These are phyloP conservation scores for Glycine soja DNA, from an alignment of 306 rosid genomes.

Conservation along the genomic window DNA sequence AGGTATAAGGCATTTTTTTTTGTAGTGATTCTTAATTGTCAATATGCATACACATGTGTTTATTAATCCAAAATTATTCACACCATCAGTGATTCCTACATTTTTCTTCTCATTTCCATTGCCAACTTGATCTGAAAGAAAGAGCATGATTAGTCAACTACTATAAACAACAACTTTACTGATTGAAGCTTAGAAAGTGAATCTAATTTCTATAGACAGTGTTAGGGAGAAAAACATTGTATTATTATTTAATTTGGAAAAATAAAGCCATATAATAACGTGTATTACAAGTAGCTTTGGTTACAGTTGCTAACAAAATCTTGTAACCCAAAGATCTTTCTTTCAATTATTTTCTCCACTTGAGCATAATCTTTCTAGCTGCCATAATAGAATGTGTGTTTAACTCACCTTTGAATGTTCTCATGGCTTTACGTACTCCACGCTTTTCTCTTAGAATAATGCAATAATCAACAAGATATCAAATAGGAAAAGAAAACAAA, in stretches of 20 bases:
- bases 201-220: neutral
- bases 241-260: neutral
- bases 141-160: neutral
- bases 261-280: neutral
- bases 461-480: too few species aligned
- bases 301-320: too few species aligned
- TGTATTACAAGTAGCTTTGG: neutral
- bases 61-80: conserved; percentile 14
- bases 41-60: neutral
- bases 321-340: too few species aligned
- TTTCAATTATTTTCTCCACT: too few species aligned
- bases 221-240: neutral
- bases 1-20: too few species aligned
- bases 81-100: neutral
- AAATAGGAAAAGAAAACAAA: too few species aligned
- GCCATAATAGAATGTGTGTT: too few species aligned
- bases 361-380: too few species aligned
- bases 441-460: too few species aligned
- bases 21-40: too few species aligned
- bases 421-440: too few species aligned
- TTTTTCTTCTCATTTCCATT: conserved; percentile 5
- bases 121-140: conserved; percentile 10
- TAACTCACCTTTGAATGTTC: too few species aligned
- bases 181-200: neutral
- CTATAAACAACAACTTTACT: neutral